These are phyloP conservation scores for Hymenoscyphus fructigenus DNA, from an alignment of 2,329 filamentous ascomycete genomes.

Conservation along the genomic window DNA sequence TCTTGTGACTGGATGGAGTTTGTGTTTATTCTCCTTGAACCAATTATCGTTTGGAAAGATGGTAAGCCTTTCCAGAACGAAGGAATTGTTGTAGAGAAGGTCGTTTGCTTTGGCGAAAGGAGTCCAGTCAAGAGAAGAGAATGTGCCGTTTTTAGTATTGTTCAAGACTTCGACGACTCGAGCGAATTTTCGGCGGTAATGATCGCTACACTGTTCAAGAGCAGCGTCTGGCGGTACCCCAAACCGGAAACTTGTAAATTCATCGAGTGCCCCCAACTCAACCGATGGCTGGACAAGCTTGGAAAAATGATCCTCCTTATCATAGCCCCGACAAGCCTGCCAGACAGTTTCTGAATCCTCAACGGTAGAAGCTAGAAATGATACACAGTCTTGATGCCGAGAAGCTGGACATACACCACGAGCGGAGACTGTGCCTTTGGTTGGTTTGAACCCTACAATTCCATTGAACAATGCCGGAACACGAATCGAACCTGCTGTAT, in stretches of 20 bases:
- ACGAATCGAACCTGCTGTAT: slow-evolving; percentile 53
- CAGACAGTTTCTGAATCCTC: slow-evolving; percentile 49
- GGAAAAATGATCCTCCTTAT: slow-evolving; percentile 50
- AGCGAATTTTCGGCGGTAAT: slow-evolving; percentile 44
- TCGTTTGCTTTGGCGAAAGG: slow-evolving; percentile 49
- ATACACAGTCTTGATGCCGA: slow-evolving; percentile 52
- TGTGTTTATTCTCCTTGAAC: slow-evolving; percentile 46
- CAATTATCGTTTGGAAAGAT: slow-evolving; percentile 39
- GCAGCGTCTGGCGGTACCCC: slow-evolving; percentile 47
- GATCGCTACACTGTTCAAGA: slow-evolving; percentile 43
- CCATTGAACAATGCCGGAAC: slow-evolving; percentile 52
- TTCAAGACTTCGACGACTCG: slow-evolving; percentile 42
- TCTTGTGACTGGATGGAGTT: slow-evolving; percentile 50
- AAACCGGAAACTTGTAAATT: slow-evolving; percentile 36
- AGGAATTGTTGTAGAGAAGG: slow-evolving; percentile 52
- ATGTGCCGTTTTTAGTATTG: slow-evolving; percentile 35
- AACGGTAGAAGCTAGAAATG: slow-evolving; percentile 46
- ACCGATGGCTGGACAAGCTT: slow-evolving; percentile 39
- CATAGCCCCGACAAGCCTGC: slow-evolving; percentile 47
- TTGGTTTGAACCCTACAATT: slow-evolving; percentile 48
- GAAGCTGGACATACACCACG: slow-evolving; percentile 51
- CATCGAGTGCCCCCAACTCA: not conserved
- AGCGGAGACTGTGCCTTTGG: slow-evolving; percentile 49
- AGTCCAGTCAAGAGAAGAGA: slow-evolving; percentile 40
- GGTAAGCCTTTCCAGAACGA: slow-evolving; percentile 52